Conservation (phyloP, 495 filamentous ascomycete species). For the Xylaria intraflava region DNA sequence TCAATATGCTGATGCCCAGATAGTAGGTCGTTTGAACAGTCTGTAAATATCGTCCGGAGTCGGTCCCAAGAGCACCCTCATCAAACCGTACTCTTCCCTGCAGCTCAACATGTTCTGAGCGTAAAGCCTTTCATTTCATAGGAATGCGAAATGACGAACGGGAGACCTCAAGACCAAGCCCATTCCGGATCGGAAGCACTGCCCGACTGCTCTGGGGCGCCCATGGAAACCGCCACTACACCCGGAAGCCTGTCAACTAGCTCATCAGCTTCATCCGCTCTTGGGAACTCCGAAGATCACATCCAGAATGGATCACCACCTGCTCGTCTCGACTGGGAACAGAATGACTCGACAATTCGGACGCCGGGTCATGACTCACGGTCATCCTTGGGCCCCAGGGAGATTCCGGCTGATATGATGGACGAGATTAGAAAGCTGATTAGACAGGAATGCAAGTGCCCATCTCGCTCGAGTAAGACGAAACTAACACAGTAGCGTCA, state of each 20-base stretch:
- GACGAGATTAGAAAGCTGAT: conserved; percentile 23
- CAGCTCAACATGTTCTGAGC: background rate
- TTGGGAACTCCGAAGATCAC: background rate
- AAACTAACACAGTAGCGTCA: background rate
- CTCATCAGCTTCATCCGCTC: background rate
- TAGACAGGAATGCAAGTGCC: conserved; percentile 18
- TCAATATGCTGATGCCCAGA: conserved; percentile 7
- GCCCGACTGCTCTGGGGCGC: background rate
- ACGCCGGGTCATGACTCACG: background rate
- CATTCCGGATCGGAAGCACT: background rate
- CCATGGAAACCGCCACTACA: background rate
- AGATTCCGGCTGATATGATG: conserved; percentile 8
- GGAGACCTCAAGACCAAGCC: conserved; percentile 2
- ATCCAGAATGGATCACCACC: background rate
- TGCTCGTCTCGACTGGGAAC: conserved; percentile 2
- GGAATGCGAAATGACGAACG: conserved; percentile 2
- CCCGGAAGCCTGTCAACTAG: background rate
- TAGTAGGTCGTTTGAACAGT: background rate
- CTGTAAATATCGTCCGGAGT: background rate
- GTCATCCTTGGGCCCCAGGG: background rate
- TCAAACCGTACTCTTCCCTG: background rate
- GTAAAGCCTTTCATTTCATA: background rate
- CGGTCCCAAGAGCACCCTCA: background rate
- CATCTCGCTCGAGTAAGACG: conserved; percentile 4
- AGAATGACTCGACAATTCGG: background rate